Base-by-base conservation (phyloP, 352 stramenopile species). In the Phytopythium mirpurense region DNA sequence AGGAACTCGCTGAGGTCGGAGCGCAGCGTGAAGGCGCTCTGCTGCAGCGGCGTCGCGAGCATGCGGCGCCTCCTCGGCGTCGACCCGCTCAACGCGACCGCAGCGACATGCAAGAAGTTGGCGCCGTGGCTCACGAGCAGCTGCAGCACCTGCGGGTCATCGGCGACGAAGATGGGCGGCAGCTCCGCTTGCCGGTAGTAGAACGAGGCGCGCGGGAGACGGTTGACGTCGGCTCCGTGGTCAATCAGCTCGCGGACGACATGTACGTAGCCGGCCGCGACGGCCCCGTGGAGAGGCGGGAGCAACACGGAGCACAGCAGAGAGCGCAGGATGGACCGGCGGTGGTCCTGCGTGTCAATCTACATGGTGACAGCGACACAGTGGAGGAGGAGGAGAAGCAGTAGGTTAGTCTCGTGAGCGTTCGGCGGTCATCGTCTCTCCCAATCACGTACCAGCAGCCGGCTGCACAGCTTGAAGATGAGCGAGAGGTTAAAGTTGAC, bases 401-500 rank as follows among this genome's bases (percentile, higher is more conserved):
- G n/a, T n/a, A n/a, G n/a, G n/a, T n/a, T n/a, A n/a, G n/a, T n/a
- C n/a, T n/a, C n/a, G n/a, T n/a, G n/a, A n/a, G n/a, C n/a, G n/a
- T n/a, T n/a, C n/a, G n/a, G n/a, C n/a, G n/a, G n/a, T n/a, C n/a
- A n/a, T n/a, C n/a, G n/a, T n/a, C n/a, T n/a, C n/a, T n/a, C n/a
- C n/a, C n/a, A n/a, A n/a, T n/a, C n/a, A n/a, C n/a, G 29, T 9
- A 32, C 29, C 29, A 32, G 9, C 29, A 32, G 9, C 5, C 29
- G 29, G 29, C 29, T 32, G 29, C 29, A 32, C 29, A 32, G 29
- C 29, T 32, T 32, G 62, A 90, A 92, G 6, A 88, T 54, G 15
- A 89, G 49, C 0, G 74, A 75, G 19, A 90, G 59, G 24, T 90
- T 93, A 24, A 93, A 90, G 52, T 90, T 89, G 16, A 90, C 75